Percentiles rank a stretch among this genome's conserved stretches.
phyloP scores from a whole-genome alignment of 2,329 filamentous ascomycete species.

The Tolypocladium tropicale region DNA sequence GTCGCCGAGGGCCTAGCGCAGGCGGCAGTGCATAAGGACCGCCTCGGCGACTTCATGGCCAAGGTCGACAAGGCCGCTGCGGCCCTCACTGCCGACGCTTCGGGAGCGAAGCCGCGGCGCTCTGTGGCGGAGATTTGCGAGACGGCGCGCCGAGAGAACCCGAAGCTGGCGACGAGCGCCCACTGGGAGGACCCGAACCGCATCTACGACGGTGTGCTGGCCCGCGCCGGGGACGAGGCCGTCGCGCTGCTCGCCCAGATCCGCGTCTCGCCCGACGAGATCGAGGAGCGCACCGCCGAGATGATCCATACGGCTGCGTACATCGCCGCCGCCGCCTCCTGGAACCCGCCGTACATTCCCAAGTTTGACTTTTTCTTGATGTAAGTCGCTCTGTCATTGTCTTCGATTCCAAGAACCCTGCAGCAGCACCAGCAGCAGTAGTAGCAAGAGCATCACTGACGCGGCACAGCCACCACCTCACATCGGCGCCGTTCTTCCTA shows the following conservation, averaged over 20 bases:
- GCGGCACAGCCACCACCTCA: constrained; percentile 60
- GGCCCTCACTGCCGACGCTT: constrained; percentile 1
- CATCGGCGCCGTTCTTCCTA: constrained; percentile 62
- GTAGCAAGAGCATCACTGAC: neutral
- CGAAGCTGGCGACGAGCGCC: constrained; percentile 44
- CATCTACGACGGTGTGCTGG: constrained; percentile 58
- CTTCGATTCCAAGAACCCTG: neutral
- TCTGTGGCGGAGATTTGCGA: constrained; percentile 46
- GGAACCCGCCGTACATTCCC: constrained; percentile 51
- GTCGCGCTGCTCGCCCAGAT: constrained; percentile 49
- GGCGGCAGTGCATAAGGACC: constrained; percentile 55
- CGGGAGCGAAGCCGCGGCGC: constrained; percentile 6
- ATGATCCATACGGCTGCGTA: constrained; percentile 59
- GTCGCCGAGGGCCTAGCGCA: constrained; percentile 74
- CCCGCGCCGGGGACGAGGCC: constrained; percentile 53
- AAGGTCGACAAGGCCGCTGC: constrained; percentile 37
- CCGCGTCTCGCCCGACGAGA: constrained; percentile 41
- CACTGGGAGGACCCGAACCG: constrained; percentile 46
- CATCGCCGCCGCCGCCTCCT: constrained; percentile 43
- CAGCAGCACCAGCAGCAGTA: neutral
- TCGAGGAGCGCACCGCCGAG: constrained; percentile 43
- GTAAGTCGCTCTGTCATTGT: constrained; percentile 20
- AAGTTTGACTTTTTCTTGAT: constrained; percentile 75
- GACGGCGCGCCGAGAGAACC: constrained; percentile 39
- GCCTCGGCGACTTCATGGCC: constrained; percentile 44